These are phyloP conservation scores for Trichoderma aggressivum DNA, from an alignment of 2,329 filamentous ascomycete species.

Conservation along the genomic window DNA sequence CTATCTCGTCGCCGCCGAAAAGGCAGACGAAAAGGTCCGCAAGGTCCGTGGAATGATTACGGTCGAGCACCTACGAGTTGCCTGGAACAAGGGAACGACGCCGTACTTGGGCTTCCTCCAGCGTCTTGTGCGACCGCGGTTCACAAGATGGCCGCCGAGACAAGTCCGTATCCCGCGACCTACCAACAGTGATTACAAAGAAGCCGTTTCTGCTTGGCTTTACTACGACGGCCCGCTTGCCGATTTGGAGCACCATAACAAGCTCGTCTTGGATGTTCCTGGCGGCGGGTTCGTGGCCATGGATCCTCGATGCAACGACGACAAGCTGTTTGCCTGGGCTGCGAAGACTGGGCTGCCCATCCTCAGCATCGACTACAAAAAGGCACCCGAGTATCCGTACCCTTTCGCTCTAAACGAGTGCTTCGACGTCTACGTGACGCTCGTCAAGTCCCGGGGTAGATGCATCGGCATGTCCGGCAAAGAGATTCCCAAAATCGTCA, in stretches of 20 bases:
- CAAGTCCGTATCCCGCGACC: slow-evolving; percentile 83
- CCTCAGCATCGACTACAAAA: slow-evolving; percentile 79
- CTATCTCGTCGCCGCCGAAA: slow-evolving; percentile 88
- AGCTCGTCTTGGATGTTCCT: slow-evolving; percentile 82
- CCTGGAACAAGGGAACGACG: slow-evolving; percentile 92
- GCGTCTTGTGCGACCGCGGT: slow-evolving; percentile 68
- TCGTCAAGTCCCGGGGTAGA: slow-evolving; percentile 37
- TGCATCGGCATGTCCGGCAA: slow-evolving; percentile 45
- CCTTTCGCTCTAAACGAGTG: slow-evolving; percentile 49
- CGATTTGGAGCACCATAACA: slow-evolving; percentile 70
- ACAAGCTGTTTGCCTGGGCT: slow-evolving; percentile 91
- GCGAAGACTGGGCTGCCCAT: slow-evolving; percentile 84
- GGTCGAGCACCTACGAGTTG: slow-evolving; percentile 84
- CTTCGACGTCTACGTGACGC: slow-evolving; percentile 44
- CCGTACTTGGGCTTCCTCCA: slow-evolving; percentile 77
- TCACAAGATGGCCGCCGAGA: slow-evolving; percentile 77
- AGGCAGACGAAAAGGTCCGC: slow-evolving; percentile 93
- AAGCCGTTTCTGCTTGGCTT: slow-evolving; percentile 81
- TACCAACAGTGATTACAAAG: slow-evolving; percentile 72
- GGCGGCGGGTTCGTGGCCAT: slow-evolving; percentile 96
- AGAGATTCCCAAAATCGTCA: slow-evolving; percentile 39
- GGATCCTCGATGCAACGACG: slow-evolving; percentile 90
- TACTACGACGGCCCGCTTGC: slow-evolving; percentile 89
- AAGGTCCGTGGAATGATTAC: slow-evolving; percentile 84
- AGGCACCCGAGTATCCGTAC: slow-evolving; percentile 50